Conservation (phyloP, 2,329 filamentous ascomycete genomes). For the Hypoxylon sp. region DNA sequence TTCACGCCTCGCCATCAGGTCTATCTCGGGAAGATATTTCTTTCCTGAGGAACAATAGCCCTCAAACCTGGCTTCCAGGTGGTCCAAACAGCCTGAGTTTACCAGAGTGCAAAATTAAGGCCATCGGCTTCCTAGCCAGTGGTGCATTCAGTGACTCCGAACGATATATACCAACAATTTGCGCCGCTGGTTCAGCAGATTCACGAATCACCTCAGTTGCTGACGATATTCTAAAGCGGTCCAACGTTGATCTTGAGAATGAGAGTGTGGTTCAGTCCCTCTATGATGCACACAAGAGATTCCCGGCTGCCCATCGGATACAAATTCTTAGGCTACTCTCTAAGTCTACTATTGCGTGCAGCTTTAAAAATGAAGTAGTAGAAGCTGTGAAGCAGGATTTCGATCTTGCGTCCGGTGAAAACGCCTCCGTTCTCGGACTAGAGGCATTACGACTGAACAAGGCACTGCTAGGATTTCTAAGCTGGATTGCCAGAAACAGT, state of each 20-base stretch:
- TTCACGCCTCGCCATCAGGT: slow-evolving; percentile 64
- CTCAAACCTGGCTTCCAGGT: slow-evolving; percentile 77
- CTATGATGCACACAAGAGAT: slow-evolving; percentile 80
- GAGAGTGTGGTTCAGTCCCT: slow-evolving; percentile 73
- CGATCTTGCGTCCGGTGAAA: slow-evolving; percentile 57
- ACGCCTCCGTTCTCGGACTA: slow-evolving; percentile 68
- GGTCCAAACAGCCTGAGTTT: slow-evolving; percentile 74
- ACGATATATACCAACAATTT: slow-evolving; percentile 86
- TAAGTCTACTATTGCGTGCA: slow-evolving; percentile 82
- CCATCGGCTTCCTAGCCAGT: slow-evolving; percentile 81
- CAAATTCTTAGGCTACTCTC: slow-evolving; percentile 82
- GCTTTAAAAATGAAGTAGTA: slow-evolving; percentile 77
- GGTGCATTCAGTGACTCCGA: slow-evolving; percentile 88
- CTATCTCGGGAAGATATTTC: slow-evolving; percentile 75
- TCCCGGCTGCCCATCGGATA: slow-evolving; percentile 80
- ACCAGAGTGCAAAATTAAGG: slow-evolving; percentile 77
- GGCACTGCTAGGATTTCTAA: slow-evolving; percentile 87
- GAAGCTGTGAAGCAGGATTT: slow-evolving; percentile 78
- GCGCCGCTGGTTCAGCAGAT: slow-evolving; percentile 86
- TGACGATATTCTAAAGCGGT: slow-evolving; percentile 89
- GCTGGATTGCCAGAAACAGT: slow-evolving; percentile 86
- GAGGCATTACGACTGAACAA: slow-evolving; percentile 85
- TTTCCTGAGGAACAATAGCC: slow-evolving; percentile 78
- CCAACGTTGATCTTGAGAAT: slow-evolving; percentile 81
- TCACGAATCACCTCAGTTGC: slow-evolving; percentile 86